phyloP scores from a whole-genome alignment of 495 filamentous ascomycete genomes.

The Daldinia concentrica region DNA sequence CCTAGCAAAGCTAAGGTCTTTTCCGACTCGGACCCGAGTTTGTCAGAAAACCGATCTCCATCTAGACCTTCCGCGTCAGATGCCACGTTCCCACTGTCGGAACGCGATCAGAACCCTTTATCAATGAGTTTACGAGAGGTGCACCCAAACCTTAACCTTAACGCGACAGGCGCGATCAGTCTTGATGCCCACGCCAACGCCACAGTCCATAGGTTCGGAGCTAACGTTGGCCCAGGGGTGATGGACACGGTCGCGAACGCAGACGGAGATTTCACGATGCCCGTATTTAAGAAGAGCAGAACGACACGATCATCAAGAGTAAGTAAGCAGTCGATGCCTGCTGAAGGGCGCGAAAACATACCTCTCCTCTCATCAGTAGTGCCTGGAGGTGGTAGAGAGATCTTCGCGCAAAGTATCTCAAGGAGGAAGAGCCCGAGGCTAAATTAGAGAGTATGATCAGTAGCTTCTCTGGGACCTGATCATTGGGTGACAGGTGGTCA shows the following conservation, averaged over 20 bases:
- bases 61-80: constrained; percentile 41
- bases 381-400: constrained; percentile 46
- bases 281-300: constrained; percentile 63
- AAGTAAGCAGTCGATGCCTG: constrained; percentile 54
- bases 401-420: constrained; percentile 52
- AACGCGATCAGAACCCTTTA: constrained; percentile 30
- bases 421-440: constrained; percentile 64
- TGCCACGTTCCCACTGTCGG: constrained; percentile 15
- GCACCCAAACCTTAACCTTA: constrained; percentile 58
- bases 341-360: constrained; percentile 70
- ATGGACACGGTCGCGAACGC: constrained; percentile 27
- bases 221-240: constrained; percentile 30
- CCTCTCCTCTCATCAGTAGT: constrained; percentile 51
- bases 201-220: constrained; percentile 42
- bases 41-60: constrained; percentile 38
- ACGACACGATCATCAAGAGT: constrained; percentile 54
- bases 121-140: constrained; percentile 56
- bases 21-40: constrained; percentile 45
- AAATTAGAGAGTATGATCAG: constrained; percentile 31
- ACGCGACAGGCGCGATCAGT: constrained; percentile 33
- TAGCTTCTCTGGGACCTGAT: background rate
- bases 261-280: constrained; percentile 55
- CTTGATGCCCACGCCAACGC: constrained; percentile 48
- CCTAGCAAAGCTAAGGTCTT: constrained; percentile 51
- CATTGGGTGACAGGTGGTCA: background rate